These are phyloP conservation scores for Russula sp. DNA, from an alignment of 768 basidiomycete genomes.

Conservation along the genomic window DNA sequence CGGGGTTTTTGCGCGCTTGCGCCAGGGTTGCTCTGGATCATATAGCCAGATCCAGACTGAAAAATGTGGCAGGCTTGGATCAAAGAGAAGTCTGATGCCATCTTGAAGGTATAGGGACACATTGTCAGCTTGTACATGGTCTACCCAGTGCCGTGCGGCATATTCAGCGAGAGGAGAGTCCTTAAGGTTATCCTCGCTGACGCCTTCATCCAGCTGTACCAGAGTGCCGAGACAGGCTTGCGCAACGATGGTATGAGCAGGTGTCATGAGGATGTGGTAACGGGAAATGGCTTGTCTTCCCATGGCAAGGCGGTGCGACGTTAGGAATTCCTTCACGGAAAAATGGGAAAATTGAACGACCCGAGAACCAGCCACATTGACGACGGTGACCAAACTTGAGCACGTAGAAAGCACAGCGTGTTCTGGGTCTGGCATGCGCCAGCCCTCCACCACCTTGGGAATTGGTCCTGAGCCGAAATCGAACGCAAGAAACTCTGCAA, in stretches of 20 bases:
- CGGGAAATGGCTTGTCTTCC: neutral
- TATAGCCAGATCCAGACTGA: neutral
- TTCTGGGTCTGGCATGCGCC: neutral
- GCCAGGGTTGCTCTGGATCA: neutral
- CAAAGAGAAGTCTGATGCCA: neutral
- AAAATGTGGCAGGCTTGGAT: neutral
- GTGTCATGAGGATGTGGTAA: neutral
- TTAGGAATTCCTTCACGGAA: conserved; percentile 12
- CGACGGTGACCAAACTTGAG: neutral
- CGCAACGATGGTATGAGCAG: neutral
- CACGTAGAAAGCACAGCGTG: neutral
- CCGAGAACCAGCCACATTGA: neutral
- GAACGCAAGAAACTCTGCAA: conserved; percentile 4
- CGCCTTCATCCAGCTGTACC: neutral
- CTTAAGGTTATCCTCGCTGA: neutral
- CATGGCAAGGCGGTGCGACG: neutral
- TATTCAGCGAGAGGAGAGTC: neutral
- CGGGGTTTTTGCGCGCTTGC: neutral
- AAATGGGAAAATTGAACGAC: conserved; percentile 14
- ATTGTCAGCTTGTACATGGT: neutral
- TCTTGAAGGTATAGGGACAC: neutral
- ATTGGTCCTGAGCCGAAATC: neutral
- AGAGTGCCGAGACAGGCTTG: neutral
- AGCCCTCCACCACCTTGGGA: neutral
- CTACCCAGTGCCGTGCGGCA: conserved; percentile 1